Evolutionary conservation across 257 asterid genomes (phyloP).

Genomic region (Echium plantagineum): DNA sequence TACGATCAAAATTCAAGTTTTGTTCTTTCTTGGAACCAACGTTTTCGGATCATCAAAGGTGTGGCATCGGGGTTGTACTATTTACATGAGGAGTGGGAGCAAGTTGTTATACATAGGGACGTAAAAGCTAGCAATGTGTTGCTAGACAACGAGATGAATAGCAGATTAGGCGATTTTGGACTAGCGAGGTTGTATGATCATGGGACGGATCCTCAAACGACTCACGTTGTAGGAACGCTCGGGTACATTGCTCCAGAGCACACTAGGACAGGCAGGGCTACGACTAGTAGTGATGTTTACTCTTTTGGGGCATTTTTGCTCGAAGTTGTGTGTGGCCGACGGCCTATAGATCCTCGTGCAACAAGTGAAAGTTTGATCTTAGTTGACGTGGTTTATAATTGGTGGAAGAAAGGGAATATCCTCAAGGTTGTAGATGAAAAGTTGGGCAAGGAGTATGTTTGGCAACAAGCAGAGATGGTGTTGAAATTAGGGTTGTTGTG

Average conservation of each 20-base stretch:
- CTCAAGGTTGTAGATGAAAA: not conserved
- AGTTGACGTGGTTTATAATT: constrained; percentile 7
- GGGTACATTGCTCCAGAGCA: not conserved
- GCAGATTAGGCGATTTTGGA: not conserved
- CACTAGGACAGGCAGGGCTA: not conserved
- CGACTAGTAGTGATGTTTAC: not conserved
- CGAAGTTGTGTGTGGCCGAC: constrained; percentile 36
- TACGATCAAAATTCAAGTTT: not conserved
- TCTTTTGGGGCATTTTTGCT: constrained; percentile 15
- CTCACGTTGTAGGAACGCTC: not conserved
- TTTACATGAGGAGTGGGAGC: not conserved
- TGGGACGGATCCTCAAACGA: not conserved
- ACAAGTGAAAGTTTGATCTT: constrained; percentile 26
- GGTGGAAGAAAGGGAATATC: not conserved
- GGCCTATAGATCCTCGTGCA: constrained; percentile 38
- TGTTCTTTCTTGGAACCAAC: not conserved
- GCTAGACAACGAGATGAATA: not conserved
- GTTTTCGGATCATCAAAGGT: not conserved
- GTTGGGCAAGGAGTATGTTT: not conserved
- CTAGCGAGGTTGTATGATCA: not conserved
- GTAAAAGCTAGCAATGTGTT: not conserved
- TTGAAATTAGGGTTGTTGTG: not conserved
- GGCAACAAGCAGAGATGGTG: not conserved
- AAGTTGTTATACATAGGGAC: not conserved
- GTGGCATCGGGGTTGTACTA: not conserved